Base-by-base conservation (phyloP, 1,284 basidiomycete genomes). In the Cystobasidiaceae sp. region DNA sequence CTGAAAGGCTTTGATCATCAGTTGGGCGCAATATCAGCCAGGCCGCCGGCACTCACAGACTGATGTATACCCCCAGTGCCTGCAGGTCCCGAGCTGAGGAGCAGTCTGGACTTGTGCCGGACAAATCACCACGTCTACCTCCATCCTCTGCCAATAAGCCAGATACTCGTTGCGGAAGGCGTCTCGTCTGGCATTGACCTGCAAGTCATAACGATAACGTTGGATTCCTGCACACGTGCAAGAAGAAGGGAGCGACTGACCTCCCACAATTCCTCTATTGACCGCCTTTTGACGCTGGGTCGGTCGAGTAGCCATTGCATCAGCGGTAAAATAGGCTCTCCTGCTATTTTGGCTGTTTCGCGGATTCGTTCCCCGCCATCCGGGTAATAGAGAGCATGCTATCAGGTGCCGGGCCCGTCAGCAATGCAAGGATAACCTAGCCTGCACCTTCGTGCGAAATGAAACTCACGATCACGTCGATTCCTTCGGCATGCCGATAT, bases 1-100 rank as follows among this genome's bases (percentile, higher is more conserved):
- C 88, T 45, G 84, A 69, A 79, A 0, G 87, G 88, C 71, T 87
- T 88, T 32, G 48, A 46, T 4, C 15, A 41, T 54, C 46, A 17
- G 39, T 58, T 45, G n/a, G 56, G 44, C 21, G 52, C 45, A 9
- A 48, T 23, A 8, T 25, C 13, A 39, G 15, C 15, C 43, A 3
- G 17, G 17, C 8, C 21, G 3, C 23, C n/a, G 28, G 23, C 62
- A 67, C 49, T n/a, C 37, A 39, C 33, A 34, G 28, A 49, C 63
- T 19, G 50, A 37, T n/a, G 33, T 66, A 34, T 23, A 63, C 37
- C 62, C 56, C 72, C 76, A 76, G 66, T 77, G 75, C 60, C 70
- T 72, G 32, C 72, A 66, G 2, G 75, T 76, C n/a, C 72, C 72
- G 39, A 74, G 67, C 27, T 64, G 67, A 1, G 74, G 73, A 0